A percentile compares a stretch with the other conserved stretches of the same genome.
Evolutionary conservation across 371 early-diverging fungal genomes (phyloP).

Genomic region (Apophysomyces ossiformis): DNA sequence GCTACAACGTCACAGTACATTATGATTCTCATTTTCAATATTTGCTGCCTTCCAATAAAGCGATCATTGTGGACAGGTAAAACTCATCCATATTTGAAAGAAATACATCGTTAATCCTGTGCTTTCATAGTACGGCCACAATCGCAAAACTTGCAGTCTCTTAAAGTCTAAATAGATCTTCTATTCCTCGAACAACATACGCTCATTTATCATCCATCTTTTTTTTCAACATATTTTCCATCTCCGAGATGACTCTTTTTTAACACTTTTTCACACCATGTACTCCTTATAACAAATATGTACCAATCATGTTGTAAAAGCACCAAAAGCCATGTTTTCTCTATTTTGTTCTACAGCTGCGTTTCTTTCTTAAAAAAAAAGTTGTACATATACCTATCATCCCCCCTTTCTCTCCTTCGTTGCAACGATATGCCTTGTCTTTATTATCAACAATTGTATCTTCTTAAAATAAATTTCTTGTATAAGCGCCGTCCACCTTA

Average conservation of each 20-base stretch:
- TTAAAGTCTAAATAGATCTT: conserved; percentile 9
- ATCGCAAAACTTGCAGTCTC: conserved; percentile 9
- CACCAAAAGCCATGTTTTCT: conserved; percentile 5
- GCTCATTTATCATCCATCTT: neutral
- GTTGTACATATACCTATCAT: neutral
- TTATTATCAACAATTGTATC: neutral
- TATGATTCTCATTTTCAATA: neutral
- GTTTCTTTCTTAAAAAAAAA: neutral
- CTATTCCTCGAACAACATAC: neutral
- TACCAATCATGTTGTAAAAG: neutral
- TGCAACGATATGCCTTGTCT: conserved; percentile 6
- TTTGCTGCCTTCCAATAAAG: neutral
- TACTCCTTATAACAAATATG: conserved; percentile 2
- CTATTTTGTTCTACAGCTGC: neutral
- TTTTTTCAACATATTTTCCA: neutral
- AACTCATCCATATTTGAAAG: neutral
- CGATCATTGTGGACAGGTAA: conserved; percentile 19
- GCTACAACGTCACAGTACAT: neutral
- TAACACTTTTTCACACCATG: neutral
- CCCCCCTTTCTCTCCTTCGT: neutral
- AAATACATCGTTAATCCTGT: neutral
- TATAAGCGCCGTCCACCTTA: conserved; percentile 26
- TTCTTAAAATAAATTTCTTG: neutral
- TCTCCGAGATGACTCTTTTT: neutral
- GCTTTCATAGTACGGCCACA: conserved; percentile 14